Base-by-base conservation (phyloP, 495 filamentous ascomycete genomes). In the Glonium stellatum region DNA sequence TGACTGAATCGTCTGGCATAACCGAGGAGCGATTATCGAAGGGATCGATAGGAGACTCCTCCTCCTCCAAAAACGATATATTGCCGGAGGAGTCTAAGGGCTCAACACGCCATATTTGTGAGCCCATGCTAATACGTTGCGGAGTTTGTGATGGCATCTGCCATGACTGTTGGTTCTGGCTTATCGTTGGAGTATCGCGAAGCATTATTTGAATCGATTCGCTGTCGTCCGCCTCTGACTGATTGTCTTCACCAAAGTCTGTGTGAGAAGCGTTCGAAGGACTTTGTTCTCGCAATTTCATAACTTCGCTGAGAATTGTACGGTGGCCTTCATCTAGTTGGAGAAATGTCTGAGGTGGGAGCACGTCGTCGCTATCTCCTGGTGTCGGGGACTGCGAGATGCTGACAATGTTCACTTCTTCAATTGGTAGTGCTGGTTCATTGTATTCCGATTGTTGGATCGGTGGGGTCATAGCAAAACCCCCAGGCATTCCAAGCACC, bases 181-280 rank as follows among this genome's bases (percentile, higher is more conserved):
- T 21, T 15, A 67, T 55, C 36, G 72, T 73, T 23, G 77, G 66
- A 4, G 77, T 73, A 37, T 77, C 73, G 36, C 74, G 72, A 51
- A 84, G 71, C 80, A 86, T 82, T 42, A 85, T 84, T 31, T 80
- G 77, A 34, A 86, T 82, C 0, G 84, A 84, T 60, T 80, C 82
- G 61, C 77, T 74, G 48, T 82, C 79, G 41, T 82, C 50, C 31
- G 63, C 54, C 44, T 64, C 55, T 6, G 60, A 58, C 19, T 13
- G 58, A 72, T 53, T 66, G 47, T 73, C 58, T 72, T 74, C 63
- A 9, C 53, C 31, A 57, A 60, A 62, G 37, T 39, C 54, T 47
- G 18, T 67, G 56, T 13, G 59, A 19, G 41, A 35, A 15, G 56
- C 58, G 56, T 60, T 64, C 37, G 59, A 55, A 54, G 74, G 73